Evolutionary conservation across 1,284 basidiomycete species (phyloP).

Genomic region (Sporisorium exsertum): DNA sequence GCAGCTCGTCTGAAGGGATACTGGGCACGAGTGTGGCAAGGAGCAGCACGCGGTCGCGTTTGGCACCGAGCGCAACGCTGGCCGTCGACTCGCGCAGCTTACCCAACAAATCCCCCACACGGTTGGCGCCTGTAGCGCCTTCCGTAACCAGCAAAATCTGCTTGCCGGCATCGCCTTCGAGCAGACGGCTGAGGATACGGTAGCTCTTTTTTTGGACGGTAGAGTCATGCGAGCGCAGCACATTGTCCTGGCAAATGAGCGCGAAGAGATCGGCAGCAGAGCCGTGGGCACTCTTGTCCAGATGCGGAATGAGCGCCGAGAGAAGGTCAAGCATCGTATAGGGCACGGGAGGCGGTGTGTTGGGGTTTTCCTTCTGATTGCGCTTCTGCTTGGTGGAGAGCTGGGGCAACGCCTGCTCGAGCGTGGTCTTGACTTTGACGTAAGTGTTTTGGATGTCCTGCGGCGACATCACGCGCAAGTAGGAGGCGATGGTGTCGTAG

Average conservation of each 20-base stretch:
- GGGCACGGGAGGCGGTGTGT: conserved; percentile 71
- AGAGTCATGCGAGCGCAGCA: conserved; percentile 76
- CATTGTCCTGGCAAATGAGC: conserved; percentile 71
- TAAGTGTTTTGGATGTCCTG: conserved; percentile 81
- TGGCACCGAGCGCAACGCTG: conserved; percentile 83
- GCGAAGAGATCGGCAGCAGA: conserved; percentile 71
- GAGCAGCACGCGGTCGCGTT: conserved; percentile 83
- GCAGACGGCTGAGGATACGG: conserved; percentile 79
- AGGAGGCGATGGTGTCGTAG: conserved; percentile 88
- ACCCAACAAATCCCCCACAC: conserved; percentile 52
- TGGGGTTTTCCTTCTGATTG: conserved; percentile 43
- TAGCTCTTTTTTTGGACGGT: conserved; percentile 96
- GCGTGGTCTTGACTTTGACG: conserved; percentile 80
- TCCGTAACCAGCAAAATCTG: conserved; percentile 33
- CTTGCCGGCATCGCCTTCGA: conserved; percentile 54
- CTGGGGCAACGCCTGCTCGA: conserved; percentile 77
- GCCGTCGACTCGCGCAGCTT: conserved; percentile 58
- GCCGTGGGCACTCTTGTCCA: conserved; percentile 39
- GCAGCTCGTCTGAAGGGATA: conserved; percentile 80
- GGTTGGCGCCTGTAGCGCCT: conserved; percentile 17
- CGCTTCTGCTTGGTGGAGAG: conserved; percentile 44
- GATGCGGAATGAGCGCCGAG: conserved; percentile 80
- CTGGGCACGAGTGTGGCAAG: conserved; percentile 79
- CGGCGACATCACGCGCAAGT: conserved; percentile 79
- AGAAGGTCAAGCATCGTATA: conserved; percentile 91